These are phyloP conservation scores for Pseudofabraea citricarpa DNA, from an alignment of 2,329 filamentous ascomycete genomes.

Conservation along the genomic window DNA sequence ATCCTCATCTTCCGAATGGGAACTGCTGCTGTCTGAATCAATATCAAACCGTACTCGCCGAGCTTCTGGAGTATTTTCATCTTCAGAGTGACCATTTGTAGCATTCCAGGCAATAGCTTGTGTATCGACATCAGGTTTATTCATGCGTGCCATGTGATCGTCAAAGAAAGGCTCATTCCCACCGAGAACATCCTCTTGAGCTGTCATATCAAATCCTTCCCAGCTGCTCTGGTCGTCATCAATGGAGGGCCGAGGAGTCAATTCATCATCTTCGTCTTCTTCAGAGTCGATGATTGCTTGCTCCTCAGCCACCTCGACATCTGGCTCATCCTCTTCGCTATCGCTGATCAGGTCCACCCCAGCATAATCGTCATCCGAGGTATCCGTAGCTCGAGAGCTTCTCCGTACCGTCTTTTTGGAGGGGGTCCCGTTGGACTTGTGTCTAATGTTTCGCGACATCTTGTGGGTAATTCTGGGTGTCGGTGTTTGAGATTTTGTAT, in stretches of 20 bases:
- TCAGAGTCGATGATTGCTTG: constrained; percentile 58
- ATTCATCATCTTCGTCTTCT: constrained; percentile 35
- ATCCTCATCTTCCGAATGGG: constrained; percentile 58
- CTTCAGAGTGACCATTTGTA: constrained; percentile 8
- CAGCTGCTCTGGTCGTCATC: constrained; percentile 45
- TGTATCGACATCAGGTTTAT: constrained; percentile 10
- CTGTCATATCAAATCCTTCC: constrained; percentile 47
- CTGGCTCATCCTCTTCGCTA: constrained; percentile 73
- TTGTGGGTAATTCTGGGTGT: constrained; percentile 3
- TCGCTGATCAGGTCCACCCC: constrained; percentile 77
- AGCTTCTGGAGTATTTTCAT: constrained; percentile 10
- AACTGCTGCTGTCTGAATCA: constrained; percentile 59
- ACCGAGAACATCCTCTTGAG: constrained; percentile 15
- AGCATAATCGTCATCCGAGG: constrained; percentile 66
- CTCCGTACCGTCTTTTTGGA: constrained; percentile 15
- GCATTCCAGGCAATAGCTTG: constrained; percentile 11
- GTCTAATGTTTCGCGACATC: constrained; percentile 44
- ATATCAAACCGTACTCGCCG: constrained; percentile 69
- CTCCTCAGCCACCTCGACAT: constrained; percentile 75
- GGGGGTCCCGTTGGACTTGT: constrained; percentile 38
- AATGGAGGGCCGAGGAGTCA: constrained; percentile 24
- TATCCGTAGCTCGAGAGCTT: constrained; percentile 43
- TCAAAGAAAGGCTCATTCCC: constrained; percentile 30
- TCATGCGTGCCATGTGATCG: constrained; percentile 16
- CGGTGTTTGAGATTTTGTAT: neutral